phyloP scores from a whole-genome alignment of 805 yeast species.

The Candida tammaniensis region DNA sequence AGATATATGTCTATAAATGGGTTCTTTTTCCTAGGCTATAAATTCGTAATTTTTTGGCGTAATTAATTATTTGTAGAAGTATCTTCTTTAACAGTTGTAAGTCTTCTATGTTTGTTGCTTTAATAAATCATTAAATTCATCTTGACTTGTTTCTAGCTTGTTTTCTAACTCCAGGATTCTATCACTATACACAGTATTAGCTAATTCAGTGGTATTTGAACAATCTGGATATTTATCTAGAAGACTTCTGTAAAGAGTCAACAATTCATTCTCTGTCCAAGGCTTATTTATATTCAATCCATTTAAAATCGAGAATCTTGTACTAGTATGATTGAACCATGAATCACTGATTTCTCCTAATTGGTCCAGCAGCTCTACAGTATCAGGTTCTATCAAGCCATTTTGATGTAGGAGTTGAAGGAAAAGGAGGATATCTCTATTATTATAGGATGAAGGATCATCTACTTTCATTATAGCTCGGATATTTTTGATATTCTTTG shows the following conservation, averaged over 20 bases:
- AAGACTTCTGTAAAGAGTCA: constrained; percentile 24
- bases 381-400: constrained; percentile 25
- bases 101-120: too few species aligned
- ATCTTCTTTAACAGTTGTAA: not conserved
- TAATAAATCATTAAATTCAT: constrained; percentile 17
- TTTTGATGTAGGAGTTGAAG: constrained; percentile 37
- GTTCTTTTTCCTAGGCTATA: too few species aligned
- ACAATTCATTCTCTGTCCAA: constrained; percentile 19
- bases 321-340: constrained; percentile 31
- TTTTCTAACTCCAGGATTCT: constrained; percentile 32
- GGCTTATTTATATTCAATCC: constrained; percentile 15
- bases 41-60: too few species aligned
- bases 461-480: constrained; percentile 4
- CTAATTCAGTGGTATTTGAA: constrained; percentile 36
- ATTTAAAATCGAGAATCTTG: constrained; percentile 20
- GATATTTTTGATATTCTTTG: not conserved
- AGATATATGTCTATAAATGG: too few species aligned
- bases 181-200: constrained; percentile 30
- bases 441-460: constrained; percentile 4
- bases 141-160: constrained; percentile 22
- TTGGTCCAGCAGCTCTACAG: constrained; percentile 6
- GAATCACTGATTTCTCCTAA: constrained; percentile 22
- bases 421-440: constrained; percentile 33
- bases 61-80: not conserved
- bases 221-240: constrained; percentile 23